phyloP scores from a whole-genome alignment of 2,329 filamentous ascomycete species.

The Aspergillaceae sp. region DNA sequence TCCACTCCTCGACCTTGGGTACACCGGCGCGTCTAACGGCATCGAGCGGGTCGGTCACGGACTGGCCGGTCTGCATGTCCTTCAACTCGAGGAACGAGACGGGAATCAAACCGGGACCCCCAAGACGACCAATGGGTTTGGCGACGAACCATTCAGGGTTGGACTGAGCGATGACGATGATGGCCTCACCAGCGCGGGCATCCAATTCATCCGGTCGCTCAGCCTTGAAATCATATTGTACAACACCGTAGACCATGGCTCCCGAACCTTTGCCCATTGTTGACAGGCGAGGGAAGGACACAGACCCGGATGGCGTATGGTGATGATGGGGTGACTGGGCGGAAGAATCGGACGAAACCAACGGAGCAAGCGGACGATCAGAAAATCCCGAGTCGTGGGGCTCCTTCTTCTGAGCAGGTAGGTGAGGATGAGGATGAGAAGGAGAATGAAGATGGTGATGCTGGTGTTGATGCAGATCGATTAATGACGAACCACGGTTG shows the following conservation, averaged over 20 bases:
- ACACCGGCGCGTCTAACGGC: slow-evolving; percentile 84
- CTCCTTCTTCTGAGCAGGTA: slow-evolving; percentile 46
- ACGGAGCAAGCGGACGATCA: slow-evolving; percentile 41
- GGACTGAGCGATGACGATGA: slow-evolving; percentile 96
- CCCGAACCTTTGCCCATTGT: slow-evolving; percentile 50
- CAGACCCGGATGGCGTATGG: not conserved
- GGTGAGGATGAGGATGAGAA: slow-evolving; percentile 11
- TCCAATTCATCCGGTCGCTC: slow-evolving; percentile 94
- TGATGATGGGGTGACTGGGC: slow-evolving; percentile 1
- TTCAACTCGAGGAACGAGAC: slow-evolving; percentile 95
- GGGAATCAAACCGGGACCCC: slow-evolving; percentile 88
- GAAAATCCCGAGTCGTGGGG: slow-evolving; percentile 91
- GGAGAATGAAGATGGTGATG: slow-evolving; percentile 45
- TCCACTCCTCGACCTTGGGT: slow-evolving; percentile 96
- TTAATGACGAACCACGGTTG: slow-evolving; percentile 25
- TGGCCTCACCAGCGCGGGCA: slow-evolving; percentile 88
- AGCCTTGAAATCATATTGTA: slow-evolving; percentile 93
- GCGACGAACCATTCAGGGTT: slow-evolving; percentile 99
- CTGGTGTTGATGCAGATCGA: not conserved
- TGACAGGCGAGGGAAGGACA: slow-evolving; percentile 28
- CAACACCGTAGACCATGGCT: slow-evolving; percentile 91
- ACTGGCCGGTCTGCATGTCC: slow-evolving; percentile 80
- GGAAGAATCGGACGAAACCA: slow-evolving; percentile 19
- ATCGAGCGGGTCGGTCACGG: slow-evolving; percentile 72
- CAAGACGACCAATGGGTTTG: slow-evolving; percentile 95